Evolutionary conservation across 768 basidiomycete species (phyloP).

Genomic region (Auricularia cornea): DNA sequence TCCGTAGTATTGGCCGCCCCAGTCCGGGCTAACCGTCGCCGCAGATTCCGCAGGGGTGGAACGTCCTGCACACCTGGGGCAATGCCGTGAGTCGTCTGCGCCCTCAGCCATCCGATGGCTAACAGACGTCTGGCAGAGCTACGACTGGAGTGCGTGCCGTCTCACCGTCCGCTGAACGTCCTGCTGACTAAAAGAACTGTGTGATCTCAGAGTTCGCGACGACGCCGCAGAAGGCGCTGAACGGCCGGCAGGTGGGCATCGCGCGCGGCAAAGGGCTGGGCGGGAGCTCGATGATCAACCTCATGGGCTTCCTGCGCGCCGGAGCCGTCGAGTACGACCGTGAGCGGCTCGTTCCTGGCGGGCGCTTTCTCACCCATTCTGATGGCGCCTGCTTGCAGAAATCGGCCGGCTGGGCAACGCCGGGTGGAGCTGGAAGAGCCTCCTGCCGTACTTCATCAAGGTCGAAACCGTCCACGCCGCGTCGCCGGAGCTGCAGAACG

Average conservation of each 20-base stretch:
- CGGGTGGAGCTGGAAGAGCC: not conserved
- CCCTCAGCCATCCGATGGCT: no score
- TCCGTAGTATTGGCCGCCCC: no score
- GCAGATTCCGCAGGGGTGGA: no score
- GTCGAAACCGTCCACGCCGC: not conserved
- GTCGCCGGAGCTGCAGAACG: not conserved
- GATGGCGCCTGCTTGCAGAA: not conserved
- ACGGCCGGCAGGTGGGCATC: not conserved
- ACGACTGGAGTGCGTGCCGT: no score
- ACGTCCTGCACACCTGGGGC: no score
- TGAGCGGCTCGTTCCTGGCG: not conserved
- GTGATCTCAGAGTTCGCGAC: not conserved
- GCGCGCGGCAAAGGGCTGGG: constrained; percentile 24
- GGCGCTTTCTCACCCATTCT: no score
- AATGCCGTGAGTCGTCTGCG: no score
- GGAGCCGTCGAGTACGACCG: not conserved
- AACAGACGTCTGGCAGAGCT: no score
- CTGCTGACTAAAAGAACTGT: not conserved
- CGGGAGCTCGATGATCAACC: constrained; percentile 40
- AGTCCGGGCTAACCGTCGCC: no score
- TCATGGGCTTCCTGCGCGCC: constrained; percentile 13
- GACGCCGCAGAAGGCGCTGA: not conserved
- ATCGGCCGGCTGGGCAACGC: not conserved
- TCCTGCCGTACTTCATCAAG: constrained; percentile 8
- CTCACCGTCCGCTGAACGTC: no score